These are phyloP conservation scores for Chalaropsis ovoidea DNA, from an alignment of 2,329 filamentous ascomycete species.

Conservation along the genomic window DNA sequence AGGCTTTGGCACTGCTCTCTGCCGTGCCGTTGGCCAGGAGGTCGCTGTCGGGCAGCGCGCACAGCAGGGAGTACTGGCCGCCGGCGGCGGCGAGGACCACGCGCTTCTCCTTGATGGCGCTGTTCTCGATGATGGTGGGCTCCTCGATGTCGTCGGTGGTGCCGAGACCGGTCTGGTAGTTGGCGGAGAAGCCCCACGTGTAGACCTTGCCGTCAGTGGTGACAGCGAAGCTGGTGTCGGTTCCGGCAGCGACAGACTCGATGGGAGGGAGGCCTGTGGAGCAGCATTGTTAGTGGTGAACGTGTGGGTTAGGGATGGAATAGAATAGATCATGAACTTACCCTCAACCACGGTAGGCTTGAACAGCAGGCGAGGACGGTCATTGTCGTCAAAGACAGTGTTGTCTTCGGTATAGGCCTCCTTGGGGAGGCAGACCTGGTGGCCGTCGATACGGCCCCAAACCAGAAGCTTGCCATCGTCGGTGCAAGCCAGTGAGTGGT, in stretches of 20 bases:
- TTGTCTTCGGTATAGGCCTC: slow-evolving; percentile 41
- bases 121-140: slow-evolving; percentile 59
- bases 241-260: slow-evolving; percentile 48
- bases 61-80: slow-evolving; percentile 68
- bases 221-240: slow-evolving; percentile 65
- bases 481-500: slow-evolving; percentile 62
- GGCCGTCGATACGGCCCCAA: slow-evolving; percentile 49
- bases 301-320: background rate
- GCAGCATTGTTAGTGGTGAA: slow-evolving; percentile 11
- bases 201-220: slow-evolving; percentile 60
- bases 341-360: slow-evolving; percentile 30
- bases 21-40: slow-evolving; percentile 31
- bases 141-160: slow-evolving; percentile 54
- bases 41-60: slow-evolving; percentile 34
- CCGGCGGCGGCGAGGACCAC: slow-evolving; percentile 75
- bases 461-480: slow-evolving; percentile 47
- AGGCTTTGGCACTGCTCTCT: slow-evolving; percentile 14
- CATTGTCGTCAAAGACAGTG: slow-evolving; percentile 52
- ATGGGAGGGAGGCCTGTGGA: slow-evolving; percentile 23
- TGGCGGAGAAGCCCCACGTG: slow-evolving; percentile 71
- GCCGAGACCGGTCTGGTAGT: slow-evolving; percentile 70
- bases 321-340: slow-evolving; percentile 22
- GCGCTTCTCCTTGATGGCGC: slow-evolving; percentile 63
- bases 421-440: slow-evolving; percentile 48
- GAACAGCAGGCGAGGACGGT: slow-evolving; percentile 54